A percentile compares a stretch with the other conserved stretches of the same genome.
Evolutionary conservation across 768 basidiomycete species (phyloP).

Genomic region (Ramaria sp.): DNA sequence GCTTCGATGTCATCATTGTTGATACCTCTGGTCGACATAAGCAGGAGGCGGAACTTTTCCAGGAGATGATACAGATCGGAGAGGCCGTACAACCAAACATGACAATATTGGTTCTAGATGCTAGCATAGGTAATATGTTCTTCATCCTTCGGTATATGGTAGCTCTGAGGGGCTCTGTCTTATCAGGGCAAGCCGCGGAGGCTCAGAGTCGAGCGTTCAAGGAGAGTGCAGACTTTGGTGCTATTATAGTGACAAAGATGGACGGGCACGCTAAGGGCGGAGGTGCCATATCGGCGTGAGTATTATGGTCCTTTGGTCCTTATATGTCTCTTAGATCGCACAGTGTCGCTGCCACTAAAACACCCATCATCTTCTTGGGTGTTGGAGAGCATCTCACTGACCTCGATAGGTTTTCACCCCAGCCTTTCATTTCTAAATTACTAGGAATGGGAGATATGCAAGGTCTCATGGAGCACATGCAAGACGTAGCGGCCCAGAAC

Average conservation of each 20-base stretch:
- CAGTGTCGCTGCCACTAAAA: conserved; percentile 97
- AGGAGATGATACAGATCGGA: conserved; percentile 97
- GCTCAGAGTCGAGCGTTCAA: conserved; percentile 96
- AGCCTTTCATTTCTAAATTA: conserved; percentile 95
- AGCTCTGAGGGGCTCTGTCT: not conserved
- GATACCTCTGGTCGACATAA: conserved; percentile 97
- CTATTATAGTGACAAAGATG: conserved; percentile 99
- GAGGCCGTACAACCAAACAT: conserved; percentile 91
- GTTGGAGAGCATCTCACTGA: conserved; percentile 98
- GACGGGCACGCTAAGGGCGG: conserved; percentile 99
- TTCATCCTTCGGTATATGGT: not conserved
- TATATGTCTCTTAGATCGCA: not conserved
- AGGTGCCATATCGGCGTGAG: conserved; percentile 97
- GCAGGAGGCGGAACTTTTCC: conserved; percentile 92
- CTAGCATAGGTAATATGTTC: conserved; percentile 64
- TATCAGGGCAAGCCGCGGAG: conserved; percentile 88
- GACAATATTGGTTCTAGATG: conserved; percentile 93
- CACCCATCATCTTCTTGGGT: conserved; percentile 97
- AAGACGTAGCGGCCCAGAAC: conserved; percentile 85
- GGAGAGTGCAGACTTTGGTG: conserved; percentile 94
- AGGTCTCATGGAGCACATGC: conserved; percentile 97
- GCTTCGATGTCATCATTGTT: conserved; percentile 97
- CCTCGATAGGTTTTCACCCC: conserved; percentile 89
- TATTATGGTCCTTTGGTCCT: conserved; percentile 11
- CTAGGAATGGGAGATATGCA: conserved; percentile 94